Conservation (phyloP, 1,139 yeast species). For the Taphrina communis region DNA sequence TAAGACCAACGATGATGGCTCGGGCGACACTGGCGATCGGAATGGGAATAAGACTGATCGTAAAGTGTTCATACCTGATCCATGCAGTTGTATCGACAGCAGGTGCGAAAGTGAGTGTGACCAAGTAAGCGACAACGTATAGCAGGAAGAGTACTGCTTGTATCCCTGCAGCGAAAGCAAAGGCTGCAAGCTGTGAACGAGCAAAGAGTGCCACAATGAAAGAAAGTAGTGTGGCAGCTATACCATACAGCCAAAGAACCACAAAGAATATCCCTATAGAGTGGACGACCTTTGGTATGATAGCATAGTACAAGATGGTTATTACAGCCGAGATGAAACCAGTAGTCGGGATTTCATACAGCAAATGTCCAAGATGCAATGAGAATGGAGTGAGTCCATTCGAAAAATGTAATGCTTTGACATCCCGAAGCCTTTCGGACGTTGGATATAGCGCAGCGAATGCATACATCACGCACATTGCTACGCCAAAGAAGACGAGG, state of each 20-base stretch:
- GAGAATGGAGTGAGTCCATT: conserved; percentile 53
- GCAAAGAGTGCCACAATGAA: conserved; percentile 51
- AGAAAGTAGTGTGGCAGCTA: conserved; percentile 50
- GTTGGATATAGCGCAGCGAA: conserved; percentile 53
- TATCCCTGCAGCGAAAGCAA: conserved; percentile 52
- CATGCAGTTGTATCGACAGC: conserved; percentile 48
- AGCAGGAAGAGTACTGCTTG: conserved; percentile 51
- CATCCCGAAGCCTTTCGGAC: conserved; percentile 51
- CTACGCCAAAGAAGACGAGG: conserved; percentile 51
- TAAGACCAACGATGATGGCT: conserved; percentile 51
- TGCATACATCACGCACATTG: conserved; percentile 53
- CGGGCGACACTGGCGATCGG: conserved; percentile 51
- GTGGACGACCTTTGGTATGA: conserved; percentile 47
- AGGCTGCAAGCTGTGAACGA: conserved; percentile 52
- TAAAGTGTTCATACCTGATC: conserved; percentile 48
- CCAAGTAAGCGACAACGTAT: conserved; percentile 51
- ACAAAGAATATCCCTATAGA: conserved; percentile 52
- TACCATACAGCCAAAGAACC: conserved; percentile 50
- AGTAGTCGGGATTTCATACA: conserved; percentile 49
- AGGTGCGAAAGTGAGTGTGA: conserved; percentile 50
- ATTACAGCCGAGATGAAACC: conserved; percentile 49
- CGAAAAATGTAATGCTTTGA: conserved; percentile 54
- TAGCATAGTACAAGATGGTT: conserved; percentile 48
- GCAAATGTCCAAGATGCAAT: conserved; percentile 51
- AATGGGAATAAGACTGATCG: conserved; percentile 48